Evolutionary conservation across 257 asterid species (phyloP).

Genomic region (Galeopsis tetrahit): DNA sequence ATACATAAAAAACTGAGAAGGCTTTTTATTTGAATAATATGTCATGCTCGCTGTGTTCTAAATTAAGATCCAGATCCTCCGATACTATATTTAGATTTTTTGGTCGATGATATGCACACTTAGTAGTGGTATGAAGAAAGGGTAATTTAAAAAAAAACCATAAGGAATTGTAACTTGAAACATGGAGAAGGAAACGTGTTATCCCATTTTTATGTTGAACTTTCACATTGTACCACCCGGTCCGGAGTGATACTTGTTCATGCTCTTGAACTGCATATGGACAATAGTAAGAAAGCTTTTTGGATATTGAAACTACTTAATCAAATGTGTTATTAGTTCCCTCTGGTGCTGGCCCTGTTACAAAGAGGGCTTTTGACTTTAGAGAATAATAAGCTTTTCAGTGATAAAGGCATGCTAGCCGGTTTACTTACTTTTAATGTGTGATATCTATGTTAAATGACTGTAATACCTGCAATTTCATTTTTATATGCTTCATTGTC

Average conservation of each 20-base stretch:
- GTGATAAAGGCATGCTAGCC: neutral
- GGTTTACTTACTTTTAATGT: neutral
- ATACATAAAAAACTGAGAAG: neutral
- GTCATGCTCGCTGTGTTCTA: neutral
- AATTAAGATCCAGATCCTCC: neutral
- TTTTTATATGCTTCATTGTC: slow-evolving; percentile 18
- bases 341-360: neutral
- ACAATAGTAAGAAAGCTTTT: neutral
- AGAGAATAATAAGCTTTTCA: neutral
- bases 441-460: neutral
- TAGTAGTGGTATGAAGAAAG: neutral
- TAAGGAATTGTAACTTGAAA: neutral
- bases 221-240: too few species aligned
- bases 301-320: neutral
- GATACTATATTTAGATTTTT: slow-evolving; percentile 8
- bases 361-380: neutral
- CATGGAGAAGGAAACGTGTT: neutral
- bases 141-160: too few species aligned
- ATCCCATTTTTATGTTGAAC: neutral
- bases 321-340: neutral
- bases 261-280: neutral
- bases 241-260: neutral
- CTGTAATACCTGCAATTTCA: neutral
- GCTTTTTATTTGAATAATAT: neutral
- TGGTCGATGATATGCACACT: neutral